Evolutionary conservation across 208 protist species (phyloP).

Genomic region (Crithidia bombi): DNA sequence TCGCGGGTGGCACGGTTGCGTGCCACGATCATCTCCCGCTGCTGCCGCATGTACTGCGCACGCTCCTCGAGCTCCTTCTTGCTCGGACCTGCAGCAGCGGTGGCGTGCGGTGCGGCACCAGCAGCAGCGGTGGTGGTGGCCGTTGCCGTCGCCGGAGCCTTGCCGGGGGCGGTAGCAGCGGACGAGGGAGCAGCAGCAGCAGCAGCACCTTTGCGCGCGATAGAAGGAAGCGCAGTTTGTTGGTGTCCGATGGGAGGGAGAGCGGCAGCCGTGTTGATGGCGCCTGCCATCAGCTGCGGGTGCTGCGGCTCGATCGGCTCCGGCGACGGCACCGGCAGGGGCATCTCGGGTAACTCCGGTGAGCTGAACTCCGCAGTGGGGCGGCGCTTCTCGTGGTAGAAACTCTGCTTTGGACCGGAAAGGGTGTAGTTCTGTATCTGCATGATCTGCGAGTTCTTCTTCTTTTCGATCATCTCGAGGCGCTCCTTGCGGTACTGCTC

Average conservation of each 20-base stretch:
- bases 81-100: conserved; percentile 25
- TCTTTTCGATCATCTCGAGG: conserved; percentile 42
- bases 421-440: conserved; percentile 55
- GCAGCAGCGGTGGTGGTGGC: background rate
- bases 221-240: conserved; percentile 25
- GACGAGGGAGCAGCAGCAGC: background rate
- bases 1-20: conserved; percentile 79
- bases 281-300: background rate
- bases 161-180: background rate
- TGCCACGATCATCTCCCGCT: conserved; percentile 78
- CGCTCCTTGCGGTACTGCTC: conserved; percentile 43
- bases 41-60: conserved; percentile 83
- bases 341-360: conserved; percentile 8
- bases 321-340: background rate
- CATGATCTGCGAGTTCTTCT: conserved; percentile 60
- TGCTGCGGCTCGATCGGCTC: background rate
- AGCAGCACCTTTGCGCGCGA: conserved; percentile 5
- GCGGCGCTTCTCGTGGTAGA: conserved; percentile 28
- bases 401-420: conserved; percentile 45
- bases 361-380: conserved; percentile 17
- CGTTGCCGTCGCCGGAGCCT: too few species aligned
- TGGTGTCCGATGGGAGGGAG: conserved; percentile 20
- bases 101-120: background rate
- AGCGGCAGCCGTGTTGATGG: background rate
- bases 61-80: conserved; percentile 78